These are phyloP conservation scores for Pseudopithomyces chartarum DNA, from an alignment of 2,329 filamentous ascomycete genomes.

Conservation along the genomic window DNA sequence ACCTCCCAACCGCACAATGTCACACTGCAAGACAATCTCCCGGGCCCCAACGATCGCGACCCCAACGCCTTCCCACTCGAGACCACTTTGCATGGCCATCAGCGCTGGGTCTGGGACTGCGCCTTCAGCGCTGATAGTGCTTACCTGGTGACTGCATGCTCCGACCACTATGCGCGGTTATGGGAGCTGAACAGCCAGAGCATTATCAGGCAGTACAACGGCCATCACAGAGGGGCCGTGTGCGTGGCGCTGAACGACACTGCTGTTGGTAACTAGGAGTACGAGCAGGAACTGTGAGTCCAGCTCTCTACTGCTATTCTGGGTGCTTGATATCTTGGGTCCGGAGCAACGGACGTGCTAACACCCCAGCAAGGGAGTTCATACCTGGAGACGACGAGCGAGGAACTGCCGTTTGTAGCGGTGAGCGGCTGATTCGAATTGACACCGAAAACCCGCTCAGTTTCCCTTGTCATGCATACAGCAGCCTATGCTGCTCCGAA, in stretches of 20 bases:
- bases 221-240: conserved; percentile 88
- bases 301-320: background rate
- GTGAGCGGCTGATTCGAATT: background rate
- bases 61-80: conserved; percentile 75
- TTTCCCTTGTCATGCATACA: background rate
- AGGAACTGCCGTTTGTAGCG: background rate
- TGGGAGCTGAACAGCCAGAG: conserved; percentile 88
- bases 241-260: conserved; percentile 89
- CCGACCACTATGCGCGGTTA: conserved; percentile 87
- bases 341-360: background rate
- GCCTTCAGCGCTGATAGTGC: conserved; percentile 93
- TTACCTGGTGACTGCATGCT: conserved; percentile 91
- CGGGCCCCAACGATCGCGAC: conserved; percentile 42
- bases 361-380: background rate
- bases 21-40: conserved; percentile 36
- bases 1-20: conserved; percentile 42
- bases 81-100: conserved; percentile 85
- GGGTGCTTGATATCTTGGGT: background rate
- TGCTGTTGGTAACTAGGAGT: conserved; percentile 41
- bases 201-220: conserved; percentile 94
- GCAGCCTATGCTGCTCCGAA: background rate
- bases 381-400: background rate
- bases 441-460: background rate
- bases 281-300: conserved; percentile 4
- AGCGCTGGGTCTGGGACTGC: conserved; percentile 98